phyloP scores from a whole-genome alignment of 495 filamentous ascomycete species.

The Aspergillus nidulans region DNA sequence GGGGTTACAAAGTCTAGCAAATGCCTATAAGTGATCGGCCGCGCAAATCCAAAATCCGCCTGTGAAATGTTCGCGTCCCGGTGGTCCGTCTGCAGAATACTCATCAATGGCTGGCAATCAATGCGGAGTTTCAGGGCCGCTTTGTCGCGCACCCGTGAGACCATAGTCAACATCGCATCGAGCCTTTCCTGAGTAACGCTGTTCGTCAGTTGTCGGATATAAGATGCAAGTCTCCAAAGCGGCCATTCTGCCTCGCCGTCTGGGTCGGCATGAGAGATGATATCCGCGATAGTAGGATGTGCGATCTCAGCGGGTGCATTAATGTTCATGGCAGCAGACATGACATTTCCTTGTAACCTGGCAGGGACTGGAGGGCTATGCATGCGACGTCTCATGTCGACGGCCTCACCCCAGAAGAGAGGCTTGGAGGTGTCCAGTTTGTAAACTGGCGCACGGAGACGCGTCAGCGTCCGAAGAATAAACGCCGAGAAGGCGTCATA shows the following conservation, averaged over 20 bases:
- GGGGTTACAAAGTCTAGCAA: constrained; percentile 14
- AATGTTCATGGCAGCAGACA: constrained; percentile 23
- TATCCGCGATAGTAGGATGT: constrained; percentile 22
- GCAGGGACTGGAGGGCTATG: constrained; percentile 17
- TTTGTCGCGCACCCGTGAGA: constrained; percentile 37
- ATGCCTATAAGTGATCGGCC: constrained; percentile 19
- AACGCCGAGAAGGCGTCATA: constrained; percentile 41
- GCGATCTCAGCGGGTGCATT: constrained; percentile 9
- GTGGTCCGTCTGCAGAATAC: constrained; percentile 24
- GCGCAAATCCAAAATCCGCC: constrained; percentile 23
- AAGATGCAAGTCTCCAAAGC: constrained; percentile 29
- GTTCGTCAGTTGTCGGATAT: constrained; percentile 35
- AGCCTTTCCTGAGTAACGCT: constrained; percentile 29
- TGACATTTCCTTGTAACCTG: constrained; percentile 34
- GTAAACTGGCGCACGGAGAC: constrained; percentile 30
- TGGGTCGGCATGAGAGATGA: too few species aligned
- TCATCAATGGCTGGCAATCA: constrained; percentile 18
- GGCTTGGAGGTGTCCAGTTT: constrained; percentile 21
- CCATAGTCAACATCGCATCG: constrained; percentile 20
- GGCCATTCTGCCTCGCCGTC: too few species aligned
- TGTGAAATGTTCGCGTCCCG: constrained; percentile 19
- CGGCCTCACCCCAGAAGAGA: constrained; percentile 29
- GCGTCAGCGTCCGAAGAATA: constrained; percentile 31
- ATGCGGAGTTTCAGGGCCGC: constrained; percentile 20
- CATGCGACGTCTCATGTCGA: constrained; percentile 38